Conservation (phyloP, 108 stramenopile genomes). For the Cyclotella atomus region DNA sequence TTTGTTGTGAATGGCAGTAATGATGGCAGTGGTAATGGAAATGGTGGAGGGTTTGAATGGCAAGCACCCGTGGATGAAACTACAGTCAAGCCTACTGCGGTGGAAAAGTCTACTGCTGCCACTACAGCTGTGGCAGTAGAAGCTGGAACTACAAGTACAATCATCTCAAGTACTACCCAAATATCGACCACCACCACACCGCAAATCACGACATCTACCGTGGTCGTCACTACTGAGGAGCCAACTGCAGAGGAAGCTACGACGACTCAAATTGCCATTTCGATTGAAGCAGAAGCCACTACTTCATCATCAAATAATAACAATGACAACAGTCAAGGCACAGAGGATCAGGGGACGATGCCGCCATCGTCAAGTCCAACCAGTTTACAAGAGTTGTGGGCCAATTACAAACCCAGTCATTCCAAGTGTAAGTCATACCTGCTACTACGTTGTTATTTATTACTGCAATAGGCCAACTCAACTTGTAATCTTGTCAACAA, state of each 20-base stretch:
- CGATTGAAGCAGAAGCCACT: not conserved
- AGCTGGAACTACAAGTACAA: too few species aligned
- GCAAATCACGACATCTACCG: not conserved
- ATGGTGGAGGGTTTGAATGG: not conserved
- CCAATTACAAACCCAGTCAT: not conserved
- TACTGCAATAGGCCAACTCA: not conserved
- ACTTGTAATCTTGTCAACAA: too few species aligned
- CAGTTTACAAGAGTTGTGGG: not conserved
- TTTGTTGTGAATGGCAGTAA: constrained; percentile 1
- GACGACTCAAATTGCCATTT: not conserved
- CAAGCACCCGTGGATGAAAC: not conserved
- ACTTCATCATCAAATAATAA: too few species aligned
- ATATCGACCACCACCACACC: not conserved
- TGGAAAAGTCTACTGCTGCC: too few species aligned
- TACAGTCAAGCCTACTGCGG: not conserved
- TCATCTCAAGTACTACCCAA: not conserved
- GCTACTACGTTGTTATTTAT: not conserved
- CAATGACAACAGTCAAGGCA: too few species aligned
- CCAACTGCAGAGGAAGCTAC: not conserved
- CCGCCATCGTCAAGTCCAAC: too few species aligned
- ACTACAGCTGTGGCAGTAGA: too few species aligned
- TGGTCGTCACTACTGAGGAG: not conserved
- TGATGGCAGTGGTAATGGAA: not conserved
- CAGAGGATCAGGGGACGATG: too few species aligned
- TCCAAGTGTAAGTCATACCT: not conserved